Base-by-base conservation (phyloP, 2,329 filamentous ascomycete species). In the Penicillium brasilianum region DNA sequence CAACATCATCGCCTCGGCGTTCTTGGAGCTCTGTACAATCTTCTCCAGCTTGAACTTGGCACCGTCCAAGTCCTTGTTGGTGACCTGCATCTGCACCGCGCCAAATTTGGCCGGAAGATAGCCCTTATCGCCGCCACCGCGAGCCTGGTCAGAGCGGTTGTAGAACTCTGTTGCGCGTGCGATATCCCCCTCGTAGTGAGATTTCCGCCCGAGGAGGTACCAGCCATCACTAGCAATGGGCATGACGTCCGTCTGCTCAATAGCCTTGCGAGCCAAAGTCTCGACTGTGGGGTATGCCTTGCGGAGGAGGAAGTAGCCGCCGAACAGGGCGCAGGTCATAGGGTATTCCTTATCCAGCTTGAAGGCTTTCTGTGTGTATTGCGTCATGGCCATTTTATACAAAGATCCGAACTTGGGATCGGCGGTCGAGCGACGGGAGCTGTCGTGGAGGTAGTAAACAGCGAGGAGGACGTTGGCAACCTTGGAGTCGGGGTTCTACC, bases 161-260 rank as follows among this genome's bases (percentile, higher is more conserved):
- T 99, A 99, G 76, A 90, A 96, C 71, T 97, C 92, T 20, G 85
- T 87, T 1, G 95, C 94, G 59, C 88, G 89, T 20, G 89, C 84
- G 7, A 87, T 78, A 60, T 97, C 88, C 44, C 90, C 90, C 60
- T 88, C 86, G 67, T 92, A 92, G 74, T 99, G 95, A 65, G 94
- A 92, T 75, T 96, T 97, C 62, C 93, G 86, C 30, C 93, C 95
- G 43, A 98, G 86, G 9, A 98, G 80, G 77, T 97, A 99, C 93
- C 94, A 98, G 37, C 95, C 96, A 74, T 99, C 96, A 78, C 94
- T 97, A 25, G 94, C 94, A 75, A 98, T 92, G 3, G 93, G 92
- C 75, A 97, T 97, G 69, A 98, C 92, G 73, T 99, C 95, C 2
- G 95, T 98, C 71, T 92, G 90, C 72, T 97, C 92, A 64, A 99